Evolutionary conservation across 805 yeast genomes (phyloP).

Genomic region (Naumovozyma baii): DNA sequence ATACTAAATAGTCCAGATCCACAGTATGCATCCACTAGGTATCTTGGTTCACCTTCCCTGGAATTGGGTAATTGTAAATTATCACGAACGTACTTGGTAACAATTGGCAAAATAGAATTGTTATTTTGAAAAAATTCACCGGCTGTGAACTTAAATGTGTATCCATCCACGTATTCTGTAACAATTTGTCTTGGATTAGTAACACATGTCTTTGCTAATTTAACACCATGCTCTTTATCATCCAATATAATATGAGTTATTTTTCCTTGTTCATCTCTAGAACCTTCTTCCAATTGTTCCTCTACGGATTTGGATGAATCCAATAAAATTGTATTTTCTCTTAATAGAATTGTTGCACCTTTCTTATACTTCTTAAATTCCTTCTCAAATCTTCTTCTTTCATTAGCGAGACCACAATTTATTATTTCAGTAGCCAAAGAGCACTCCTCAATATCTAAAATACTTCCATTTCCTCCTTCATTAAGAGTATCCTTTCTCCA

Average conservation of each 20-base stretch:
- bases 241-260: slow-evolving; percentile 30
- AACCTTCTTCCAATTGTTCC: slow-evolving; percentile 36
- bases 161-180: slow-evolving; percentile 64
- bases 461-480: slow-evolving; percentile 50
- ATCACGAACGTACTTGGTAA: slow-evolving; percentile 69
- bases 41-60: slow-evolving; percentile 42
- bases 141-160: slow-evolving; percentile 77
- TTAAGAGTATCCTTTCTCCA: slow-evolving; percentile 44
- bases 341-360: slow-evolving; percentile 77
- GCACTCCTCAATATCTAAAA: slow-evolving; percentile 91
- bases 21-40: slow-evolving; percentile 88
- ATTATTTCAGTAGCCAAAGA: slow-evolving; percentile 76
- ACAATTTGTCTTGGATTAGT: slow-evolving; percentile 73
- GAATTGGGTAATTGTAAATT: slow-evolving; percentile 45
- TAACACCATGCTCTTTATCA: slow-evolving; percentile 24
- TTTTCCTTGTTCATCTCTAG: slow-evolving; percentile 34
- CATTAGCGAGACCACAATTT: slow-evolving; percentile 62
- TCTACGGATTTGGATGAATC: slow-evolving; percentile 20
- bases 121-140: slow-evolving; percentile 96
- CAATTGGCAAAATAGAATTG: slow-evolving; percentile 77
- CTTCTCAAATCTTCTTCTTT: slow-evolving; percentile 46
- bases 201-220: slow-evolving; percentile 57
- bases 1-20: slow-evolving; percentile 92
- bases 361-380: slow-evolving; percentile 44
- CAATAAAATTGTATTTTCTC: slow-evolving; percentile 58